These are phyloP conservation scores for Cucurbita moschata DNA, from an alignment of 306 rosid species.

Conservation along the genomic window DNA sequence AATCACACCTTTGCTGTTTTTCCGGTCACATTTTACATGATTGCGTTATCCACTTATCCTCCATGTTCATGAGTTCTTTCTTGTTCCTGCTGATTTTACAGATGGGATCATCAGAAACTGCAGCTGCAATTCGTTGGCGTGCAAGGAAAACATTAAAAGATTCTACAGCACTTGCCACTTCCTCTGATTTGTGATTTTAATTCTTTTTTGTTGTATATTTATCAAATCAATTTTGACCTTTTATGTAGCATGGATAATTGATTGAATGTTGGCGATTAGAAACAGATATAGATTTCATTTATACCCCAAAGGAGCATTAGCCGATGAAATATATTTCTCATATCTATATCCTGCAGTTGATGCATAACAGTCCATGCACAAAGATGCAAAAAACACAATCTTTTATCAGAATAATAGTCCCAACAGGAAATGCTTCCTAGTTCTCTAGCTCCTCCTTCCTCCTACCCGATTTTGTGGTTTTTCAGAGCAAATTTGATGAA, in stretches of 20 bases:
- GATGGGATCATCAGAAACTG: conserved; percentile 76
- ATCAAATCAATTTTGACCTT: conserved; percentile 2
- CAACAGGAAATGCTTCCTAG: not conserved
- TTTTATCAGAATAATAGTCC: not conserved
- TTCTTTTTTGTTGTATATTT: not conserved
- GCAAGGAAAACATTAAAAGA: conserved; percentile 60
- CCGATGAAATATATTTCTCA: not conserved
- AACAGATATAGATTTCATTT: not conserved
- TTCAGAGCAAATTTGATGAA: not conserved
- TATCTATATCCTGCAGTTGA: not conserved
- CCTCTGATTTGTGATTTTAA: conserved; percentile 19
- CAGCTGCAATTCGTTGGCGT: conserved; percentile 54
- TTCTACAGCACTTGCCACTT: conserved; percentile 26
- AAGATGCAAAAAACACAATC: not conserved
- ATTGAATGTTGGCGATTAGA: not conserved
- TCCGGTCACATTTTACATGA: not conserved
- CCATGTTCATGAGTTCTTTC: not conserved
- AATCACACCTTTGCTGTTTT: not conserved
- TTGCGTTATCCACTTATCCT: not conserved
- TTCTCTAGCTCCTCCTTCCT: not conserved
- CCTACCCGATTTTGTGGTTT: not conserved
- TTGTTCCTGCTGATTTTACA: conserved; percentile 23
- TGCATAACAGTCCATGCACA: not conserved
- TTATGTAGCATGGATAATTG: not conserved
- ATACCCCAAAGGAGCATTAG: not conserved